A percentile compares a stretch with the other conserved stretches of the same genome.
Evolutionary conservation across 768 basidiomycete genomes (phyloP).

Genomic region (Rhodotorula taiwanensis): DNA sequence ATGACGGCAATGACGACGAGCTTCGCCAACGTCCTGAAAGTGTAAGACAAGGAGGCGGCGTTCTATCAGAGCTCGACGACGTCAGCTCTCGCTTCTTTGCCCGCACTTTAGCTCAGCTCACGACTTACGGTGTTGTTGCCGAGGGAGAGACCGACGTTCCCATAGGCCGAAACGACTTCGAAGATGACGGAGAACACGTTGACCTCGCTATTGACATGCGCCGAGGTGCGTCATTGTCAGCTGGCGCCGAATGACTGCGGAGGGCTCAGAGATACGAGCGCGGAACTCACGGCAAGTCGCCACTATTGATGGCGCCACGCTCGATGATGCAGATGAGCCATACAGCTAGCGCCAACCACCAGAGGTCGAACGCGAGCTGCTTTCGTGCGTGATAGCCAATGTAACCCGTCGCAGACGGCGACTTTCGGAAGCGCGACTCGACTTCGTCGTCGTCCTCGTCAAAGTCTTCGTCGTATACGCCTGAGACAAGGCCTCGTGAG

Average conservation of each 20-base stretch:
- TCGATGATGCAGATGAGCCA: conserved; percentile 91
- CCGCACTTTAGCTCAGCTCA: no score
- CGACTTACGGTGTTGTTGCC: conserved; percentile 66
- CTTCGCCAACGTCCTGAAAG: conserved; percentile 73
- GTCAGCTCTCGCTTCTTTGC: not conserved
- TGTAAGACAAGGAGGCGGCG: conserved; percentile 73
- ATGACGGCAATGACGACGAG: conserved; percentile 80
- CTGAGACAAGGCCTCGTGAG: not conserved
- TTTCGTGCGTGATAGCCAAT: conserved; percentile 59
- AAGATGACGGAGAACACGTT: conserved; percentile 49
- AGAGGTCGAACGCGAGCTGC: conserved; percentile 94
- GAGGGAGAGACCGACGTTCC: conserved; percentile 81
- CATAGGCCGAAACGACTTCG: conserved; percentile 61
- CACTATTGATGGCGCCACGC: conserved; percentile 34
- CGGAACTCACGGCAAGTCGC: conserved; percentile 15
- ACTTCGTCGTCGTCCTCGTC: conserved; percentile 29
- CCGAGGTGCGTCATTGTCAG: no score
- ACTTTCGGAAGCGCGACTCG: conserved; percentile 32
- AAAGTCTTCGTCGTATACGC: conserved; percentile 37
- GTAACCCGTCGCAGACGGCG: conserved; percentile 36
- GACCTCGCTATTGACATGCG: conserved; percentile 17
- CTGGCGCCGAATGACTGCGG: not conserved
- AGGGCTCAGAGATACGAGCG: not conserved
- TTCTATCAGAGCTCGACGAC: conserved; percentile 51
- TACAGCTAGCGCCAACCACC: conserved; percentile 82